Conservation (phyloP, 2,329 filamentous ascomycete species). For the Ophioceras dolichostomum region DNA sequence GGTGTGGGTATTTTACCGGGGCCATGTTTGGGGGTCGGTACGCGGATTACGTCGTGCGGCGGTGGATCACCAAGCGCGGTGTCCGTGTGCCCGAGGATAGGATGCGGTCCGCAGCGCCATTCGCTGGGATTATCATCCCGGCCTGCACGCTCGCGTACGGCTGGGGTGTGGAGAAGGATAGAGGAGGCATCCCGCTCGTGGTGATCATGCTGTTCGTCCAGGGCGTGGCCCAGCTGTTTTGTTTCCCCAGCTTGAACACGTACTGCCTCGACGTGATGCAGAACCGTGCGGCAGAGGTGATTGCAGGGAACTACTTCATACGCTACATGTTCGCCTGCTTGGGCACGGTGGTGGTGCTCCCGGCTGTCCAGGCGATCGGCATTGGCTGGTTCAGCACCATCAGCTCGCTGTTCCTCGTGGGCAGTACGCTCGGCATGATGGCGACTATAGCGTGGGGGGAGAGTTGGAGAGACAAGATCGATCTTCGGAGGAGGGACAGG, state of each 20-base stretch:
- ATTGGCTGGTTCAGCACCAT: slow-evolving; percentile 76
- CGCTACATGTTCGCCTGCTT: slow-evolving; percentile 64
- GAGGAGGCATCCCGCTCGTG: slow-evolving; percentile 35
- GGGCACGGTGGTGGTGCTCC: slow-evolving; percentile 60
- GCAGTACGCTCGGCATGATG: slow-evolving; percentile 30
- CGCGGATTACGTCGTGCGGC: slow-evolving; percentile 51
- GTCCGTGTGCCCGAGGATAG: slow-evolving; percentile 57
- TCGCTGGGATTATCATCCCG: slow-evolving; percentile 49
- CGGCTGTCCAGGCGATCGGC: slow-evolving; percentile 61
- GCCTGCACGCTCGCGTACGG: slow-evolving; percentile 58
- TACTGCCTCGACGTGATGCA: slow-evolving; percentile 79
- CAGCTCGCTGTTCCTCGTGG: slow-evolving; percentile 41
- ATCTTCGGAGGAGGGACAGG: slow-evolving; percentile 29
- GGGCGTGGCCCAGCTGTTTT: slow-evolving; percentile 56
- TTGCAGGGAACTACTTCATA: slow-evolving; percentile 69
- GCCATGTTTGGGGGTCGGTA: slow-evolving; percentile 59
- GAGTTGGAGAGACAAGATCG: slow-evolving; percentile 39
- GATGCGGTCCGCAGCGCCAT: slow-evolving; percentile 45
- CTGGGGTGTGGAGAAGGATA: slow-evolving; percentile 30
- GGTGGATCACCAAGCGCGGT: slow-evolving; percentile 40
- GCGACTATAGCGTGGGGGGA: slow-evolving; percentile 35
- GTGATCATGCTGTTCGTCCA: slow-evolving; percentile 58
- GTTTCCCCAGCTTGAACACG: slow-evolving; percentile 57
- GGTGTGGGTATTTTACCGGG: slow-evolving; percentile 52
- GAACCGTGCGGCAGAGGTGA: slow-evolving; percentile 55